Evolutionary conservation across 192 early-diverging fungal species (phyloP).

Genomic region (Coemansia sp.): DNA sequence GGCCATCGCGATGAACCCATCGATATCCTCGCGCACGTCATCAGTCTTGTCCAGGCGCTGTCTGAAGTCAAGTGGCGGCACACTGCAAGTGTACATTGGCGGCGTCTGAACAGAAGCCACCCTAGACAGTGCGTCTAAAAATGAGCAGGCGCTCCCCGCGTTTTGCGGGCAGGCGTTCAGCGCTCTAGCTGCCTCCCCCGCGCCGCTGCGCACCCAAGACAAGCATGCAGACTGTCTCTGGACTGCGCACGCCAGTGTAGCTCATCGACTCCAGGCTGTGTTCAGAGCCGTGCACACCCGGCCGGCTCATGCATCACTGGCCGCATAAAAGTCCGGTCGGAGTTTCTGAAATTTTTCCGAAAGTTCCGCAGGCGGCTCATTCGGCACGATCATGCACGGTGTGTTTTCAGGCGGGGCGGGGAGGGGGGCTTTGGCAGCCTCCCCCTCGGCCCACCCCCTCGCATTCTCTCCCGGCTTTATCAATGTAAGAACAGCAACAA

Average conservation of each 20-base stretch:
- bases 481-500: conserved; percentile 41
- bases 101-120: neutral
- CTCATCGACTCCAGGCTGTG: neutral
- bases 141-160: neutral
- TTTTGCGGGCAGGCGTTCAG: neutral
- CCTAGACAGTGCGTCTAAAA: neutral
- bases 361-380: neutral
- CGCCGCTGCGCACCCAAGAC: too few species aligned
- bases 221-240: too few species aligned
- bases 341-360: neutral
- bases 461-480: conserved; percentile 11
- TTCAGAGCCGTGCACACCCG: neutral
- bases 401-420: neutral
- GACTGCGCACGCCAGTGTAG: neutral
- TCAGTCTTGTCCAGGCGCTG: neutral
- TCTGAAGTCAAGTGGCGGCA: conserved; percentile 1
- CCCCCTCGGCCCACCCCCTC: conserved; percentile 2
- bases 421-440: neutral
- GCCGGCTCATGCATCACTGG: neutral
- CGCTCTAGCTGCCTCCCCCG: neutral
- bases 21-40: neutral
- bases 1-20: neutral
- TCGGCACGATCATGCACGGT: neutral
- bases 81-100: conserved; percentile 1
- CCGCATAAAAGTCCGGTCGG: conserved; percentile 2